A percentile compares a stretch with the other conserved stretches of the same genome.
These are phyloP conservation scores for Wickerhamomyces sp. DNA, from an alignment of 1,139 yeast genomes.

Conservation along the genomic window DNA sequence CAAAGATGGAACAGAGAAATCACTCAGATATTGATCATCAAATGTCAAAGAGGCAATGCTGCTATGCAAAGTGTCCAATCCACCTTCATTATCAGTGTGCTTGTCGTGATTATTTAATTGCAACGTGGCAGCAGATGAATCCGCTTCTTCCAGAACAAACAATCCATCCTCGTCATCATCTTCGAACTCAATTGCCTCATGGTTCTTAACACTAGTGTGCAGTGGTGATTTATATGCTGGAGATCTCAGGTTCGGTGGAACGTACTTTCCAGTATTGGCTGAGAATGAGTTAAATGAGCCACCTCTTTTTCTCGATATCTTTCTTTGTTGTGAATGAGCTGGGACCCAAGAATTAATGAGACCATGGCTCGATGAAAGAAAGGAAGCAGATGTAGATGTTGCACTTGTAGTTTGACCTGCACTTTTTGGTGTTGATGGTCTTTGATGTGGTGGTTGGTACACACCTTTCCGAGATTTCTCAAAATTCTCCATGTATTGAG, in stretches of 20 bases:
- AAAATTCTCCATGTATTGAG: constrained; percentile 67
- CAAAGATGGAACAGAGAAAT: constrained; percentile 13
- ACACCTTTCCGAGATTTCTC: constrained; percentile 32
- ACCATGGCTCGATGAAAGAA: neutral
- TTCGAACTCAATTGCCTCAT: constrained; percentile 31
- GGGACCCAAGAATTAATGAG: constrained; percentile 9
- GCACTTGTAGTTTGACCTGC: constrained; percentile 13
- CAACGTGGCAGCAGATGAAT: constrained; percentile 22
- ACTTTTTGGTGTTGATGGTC: constrained; percentile 19
- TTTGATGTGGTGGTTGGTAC: constrained; percentile 23
- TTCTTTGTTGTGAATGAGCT: constrained; percentile 7
- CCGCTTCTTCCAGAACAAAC: constrained; percentile 38
- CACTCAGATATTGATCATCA: constrained; percentile 17
- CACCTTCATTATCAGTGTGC: constrained; percentile 3
- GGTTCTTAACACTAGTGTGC: constrained; percentile 22
- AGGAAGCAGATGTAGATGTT: neutral
- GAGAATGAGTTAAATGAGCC: constrained; percentile 24
- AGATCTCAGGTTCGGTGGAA: constrained; percentile 64
- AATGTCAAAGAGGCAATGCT: constrained; percentile 14
- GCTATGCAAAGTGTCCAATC: constrained; percentile 5
- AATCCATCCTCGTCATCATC: constrained; percentile 35
- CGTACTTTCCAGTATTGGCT: constrained; percentile 49
- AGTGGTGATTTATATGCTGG: constrained; percentile 25
- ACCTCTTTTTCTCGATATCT: constrained; percentile 14
- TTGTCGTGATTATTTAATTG: neutral